Evolutionary conservation across 768 basidiomycete species (phyloP), one percentile per base, ranked within the genome.

Genomic region (Pisolithus tinctorius): DNA sequence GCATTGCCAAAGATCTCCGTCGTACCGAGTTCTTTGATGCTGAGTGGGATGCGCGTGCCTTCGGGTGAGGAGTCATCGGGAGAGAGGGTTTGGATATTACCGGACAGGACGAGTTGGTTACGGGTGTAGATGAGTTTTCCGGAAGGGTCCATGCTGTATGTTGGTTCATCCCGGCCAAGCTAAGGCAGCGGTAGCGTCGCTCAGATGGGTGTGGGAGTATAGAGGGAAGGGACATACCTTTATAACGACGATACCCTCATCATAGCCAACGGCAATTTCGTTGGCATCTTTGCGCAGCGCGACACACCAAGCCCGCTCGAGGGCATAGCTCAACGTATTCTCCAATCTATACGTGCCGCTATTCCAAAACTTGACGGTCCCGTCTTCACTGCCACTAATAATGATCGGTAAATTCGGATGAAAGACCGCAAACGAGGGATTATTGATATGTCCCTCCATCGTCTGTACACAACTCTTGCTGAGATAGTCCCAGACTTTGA

Each of bases 401-500:
- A 98, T 91, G 59, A 99, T 81, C 3, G 96, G 96, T 20, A 98
- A 74, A 53, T 90, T 93, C 23, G 93, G 93, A 64, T 97, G 94
- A 76, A 96, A 98, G 54, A 94, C 82, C 23, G 94, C 94, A 61
- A 98, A 99, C 0, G 91, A 92, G 30, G 98, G 94, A 65, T 97
- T 98, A 68, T 95, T 94, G 6, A 93, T 94, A 68, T 98, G 96
- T 14, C 93, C 93, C 62, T 97, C 93, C 76, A 99, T 88, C 1
- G 92, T 96, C 63, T 96, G 94, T 9, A 99, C 91, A 62, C 94
- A 98, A 53, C 90, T 93, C 71, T 98, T 99, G 76, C 86, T 88
- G 57, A 95, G 86, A 71, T 98, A 98, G 73, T 99, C 95, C 95
- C 95, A 99, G 45, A 98, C 83, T 64, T 98, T 98, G 72, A 99